phyloP scores from a whole-genome alignment of 495 filamentous ascomycete genomes.

The Thermothielavioides terrestris region DNA sequence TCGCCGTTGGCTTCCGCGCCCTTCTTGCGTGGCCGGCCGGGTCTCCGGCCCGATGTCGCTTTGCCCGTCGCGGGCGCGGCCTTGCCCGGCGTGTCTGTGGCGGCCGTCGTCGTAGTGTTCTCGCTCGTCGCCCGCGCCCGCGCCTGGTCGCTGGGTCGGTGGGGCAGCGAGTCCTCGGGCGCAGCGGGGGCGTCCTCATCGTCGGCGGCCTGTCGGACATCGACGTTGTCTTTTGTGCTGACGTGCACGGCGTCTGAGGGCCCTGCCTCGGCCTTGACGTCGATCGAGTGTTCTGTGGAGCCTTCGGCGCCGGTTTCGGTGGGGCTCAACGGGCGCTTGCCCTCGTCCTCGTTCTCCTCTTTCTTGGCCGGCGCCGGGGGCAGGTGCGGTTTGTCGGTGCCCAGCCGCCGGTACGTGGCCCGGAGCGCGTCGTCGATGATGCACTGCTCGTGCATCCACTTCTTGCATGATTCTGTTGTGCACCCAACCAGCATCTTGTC shows the following conservation, averaged over 20 bases:
- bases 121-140: slow-evolving; percentile 12
- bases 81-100: slow-evolving; percentile 3
- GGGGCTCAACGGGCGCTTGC: slow-evolving; percentile 35
- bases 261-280: slow-evolving; percentile 35
- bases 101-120: background rate
- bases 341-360: slow-evolving; percentile 27
- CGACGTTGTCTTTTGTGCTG: slow-evolving; percentile 20
- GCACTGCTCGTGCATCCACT: slow-evolving; percentile 58
- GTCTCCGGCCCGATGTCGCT: slow-evolving; percentile 10
- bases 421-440: slow-evolving; percentile 44
- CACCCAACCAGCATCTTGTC: slow-evolving; percentile 53
- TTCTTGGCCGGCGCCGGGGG: slow-evolving; percentile 27
- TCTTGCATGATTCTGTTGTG: slow-evolving; percentile 45
- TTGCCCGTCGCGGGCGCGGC: slow-evolving; percentile 6
- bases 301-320: slow-evolving; percentile 34
- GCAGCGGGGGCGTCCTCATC: slow-evolving; percentile 22
- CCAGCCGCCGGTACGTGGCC: slow-evolving; percentile 38
- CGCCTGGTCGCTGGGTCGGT: slow-evolving; percentile 4
- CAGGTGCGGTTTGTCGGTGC: slow-evolving; percentile 37
- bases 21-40: slow-evolving; percentile 23
- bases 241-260: slow-evolving; percentile 23
- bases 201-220: slow-evolving; percentile 20
- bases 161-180: slow-evolving; percentile 15
- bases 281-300: slow-evolving; percentile 37
- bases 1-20: slow-evolving; percentile 16